Base-by-base conservation (phyloP, 2,329 filamentous ascomycete species). In the Sporothrix luriei region DNA sequence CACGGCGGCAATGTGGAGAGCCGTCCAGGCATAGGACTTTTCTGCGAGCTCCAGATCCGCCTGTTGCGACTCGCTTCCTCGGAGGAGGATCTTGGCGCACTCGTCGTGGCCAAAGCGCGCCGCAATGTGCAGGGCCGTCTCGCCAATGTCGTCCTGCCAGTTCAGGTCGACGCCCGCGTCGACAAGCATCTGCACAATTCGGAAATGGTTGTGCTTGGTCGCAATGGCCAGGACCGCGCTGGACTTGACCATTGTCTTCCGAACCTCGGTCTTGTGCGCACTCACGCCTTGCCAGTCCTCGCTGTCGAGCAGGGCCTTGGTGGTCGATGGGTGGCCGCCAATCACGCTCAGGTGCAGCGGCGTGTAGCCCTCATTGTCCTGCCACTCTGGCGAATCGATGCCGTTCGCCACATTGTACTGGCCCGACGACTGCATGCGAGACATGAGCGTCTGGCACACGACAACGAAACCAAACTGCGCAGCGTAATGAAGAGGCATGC, bases 401-500 rank as follows among this genome's bases (percentile, higher is more conserved):
- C 94, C 94, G 72, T 93, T 85, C 48, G 89, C 87, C 38, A 94
- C 89, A 75, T 97, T 86, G 76, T 97, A 97, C 75, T 96, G 89
- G 19, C 87, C 87, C 94, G 94, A 98, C 29, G 89, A 85, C 77
- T 94, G 91, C 89, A 99, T 94, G 75, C 91, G 90, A 73, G 90
- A 88, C 81, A 97, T 94, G 74, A 98, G 86, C 29, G 94, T 85
- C 76, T 97, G 87, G 76, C 93, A 97, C 11, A 97, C 90, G n/a
- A 93, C 87, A 3, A 95, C 91, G 75, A 97, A 93, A 2, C 95
- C 95, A 77, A 96, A 97, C 77, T 98, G 93, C 0, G 95, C 94
- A 2, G 93, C 93, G 77, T 97, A 97, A 78, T 98, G 94, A 13
- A 98, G 84, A 1, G 94, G 93, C 16, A 94, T 85, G 4, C 94